A percentile compares a stretch with the other conserved stretches of the same genome.
Evolutionary conservation across 2,329 filamentous ascomycete species (phyloP).

Genomic region (Pseudocercospora ulei): DNA sequence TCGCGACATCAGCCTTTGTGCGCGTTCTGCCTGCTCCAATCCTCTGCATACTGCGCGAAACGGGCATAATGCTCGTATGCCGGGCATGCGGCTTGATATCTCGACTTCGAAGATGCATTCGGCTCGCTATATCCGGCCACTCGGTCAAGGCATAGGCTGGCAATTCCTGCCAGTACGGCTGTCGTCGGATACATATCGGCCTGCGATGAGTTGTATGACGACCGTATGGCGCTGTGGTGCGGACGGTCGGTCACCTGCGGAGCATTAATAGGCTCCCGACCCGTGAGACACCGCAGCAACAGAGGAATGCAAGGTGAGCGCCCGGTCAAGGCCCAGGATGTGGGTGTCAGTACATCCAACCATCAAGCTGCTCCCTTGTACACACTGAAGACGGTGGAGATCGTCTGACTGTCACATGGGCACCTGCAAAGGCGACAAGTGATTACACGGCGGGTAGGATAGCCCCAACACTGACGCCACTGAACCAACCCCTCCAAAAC

Average conservation of each 20-base stretch:
- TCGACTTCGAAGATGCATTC: slow-evolving; percentile 28
- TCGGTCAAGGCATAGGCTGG: slow-evolving; percentile 27
- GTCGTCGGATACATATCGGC: slow-evolving; percentile 26
- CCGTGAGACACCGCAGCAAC: slow-evolving; percentile 2
- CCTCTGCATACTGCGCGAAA: slow-evolving; percentile 31
- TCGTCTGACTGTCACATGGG: too few species aligned
- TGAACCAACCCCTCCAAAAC: too few species aligned
- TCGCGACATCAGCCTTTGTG: slow-evolving; percentile 15
- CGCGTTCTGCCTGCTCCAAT: not conserved
- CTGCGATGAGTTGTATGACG: not conserved
- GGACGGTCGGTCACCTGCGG: not conserved
- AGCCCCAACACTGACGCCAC: too few species aligned
- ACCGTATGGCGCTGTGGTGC: slow-evolving; percentile 3
- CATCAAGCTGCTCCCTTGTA: too few species aligned
- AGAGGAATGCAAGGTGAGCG: slow-evolving; percentile 6
- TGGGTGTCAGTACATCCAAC: not conserved
- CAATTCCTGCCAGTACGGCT: slow-evolving; percentile 28
- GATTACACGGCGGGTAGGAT: too few species aligned
- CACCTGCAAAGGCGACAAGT: too few species aligned
- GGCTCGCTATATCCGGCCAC: slow-evolving; percentile 20
- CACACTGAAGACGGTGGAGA: too few species aligned
- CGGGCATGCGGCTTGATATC: slow-evolving; percentile 34
- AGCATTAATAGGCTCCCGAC: too few species aligned
- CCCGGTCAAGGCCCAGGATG: slow-evolving; percentile 2
- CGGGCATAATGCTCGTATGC: slow-evolving; percentile 36